Evolutionary conservation across 2,329 filamentous ascomycete genomes (phyloP).

Genomic region (Bipolaris oryzae): DNA sequence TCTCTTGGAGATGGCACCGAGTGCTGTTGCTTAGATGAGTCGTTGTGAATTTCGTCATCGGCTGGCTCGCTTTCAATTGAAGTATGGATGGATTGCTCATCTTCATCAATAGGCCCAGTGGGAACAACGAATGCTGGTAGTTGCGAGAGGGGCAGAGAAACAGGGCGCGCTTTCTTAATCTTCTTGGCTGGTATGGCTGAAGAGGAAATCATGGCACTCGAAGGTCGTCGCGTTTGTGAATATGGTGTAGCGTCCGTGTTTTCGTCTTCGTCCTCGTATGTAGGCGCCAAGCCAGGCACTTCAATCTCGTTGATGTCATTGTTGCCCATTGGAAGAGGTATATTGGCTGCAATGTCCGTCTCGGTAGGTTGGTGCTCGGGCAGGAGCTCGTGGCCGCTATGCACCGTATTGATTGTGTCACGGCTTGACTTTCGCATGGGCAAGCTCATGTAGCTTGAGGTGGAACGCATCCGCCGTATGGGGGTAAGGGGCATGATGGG

Average conservation of each 20-base stretch:
- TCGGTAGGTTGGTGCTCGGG: slow-evolving; percentile 54
- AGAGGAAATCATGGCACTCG: slow-evolving; percentile 40
- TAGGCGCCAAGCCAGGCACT: slow-evolving; percentile 71
- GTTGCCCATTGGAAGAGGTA: slow-evolving; percentile 71
- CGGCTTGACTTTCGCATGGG: slow-evolving; percentile 39
- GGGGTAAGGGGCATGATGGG: slow-evolving; percentile 37
- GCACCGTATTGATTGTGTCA: slow-evolving; percentile 33
- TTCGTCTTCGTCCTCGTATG: slow-evolving; percentile 62
- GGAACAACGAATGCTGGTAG: slow-evolving; percentile 28
- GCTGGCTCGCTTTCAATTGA: not conserved
- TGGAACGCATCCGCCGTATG: slow-evolving; percentile 29
- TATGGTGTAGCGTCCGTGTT: slow-evolving; percentile 35
- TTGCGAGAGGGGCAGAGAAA: slow-evolving; percentile 40
- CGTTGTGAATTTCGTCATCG: slow-evolving; percentile 14
- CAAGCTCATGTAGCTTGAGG: slow-evolving; percentile 40
- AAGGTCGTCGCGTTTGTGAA: slow-evolving; percentile 31
- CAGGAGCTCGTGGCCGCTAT: slow-evolving; percentile 31
- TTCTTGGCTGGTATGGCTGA: slow-evolving; percentile 27
- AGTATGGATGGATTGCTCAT: not conserved
- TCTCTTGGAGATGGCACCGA: not conserved
- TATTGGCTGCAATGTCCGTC: slow-evolving; percentile 59
- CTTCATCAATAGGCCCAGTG: slow-evolving; percentile 3
- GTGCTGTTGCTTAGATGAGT: slow-evolving; percentile 13
- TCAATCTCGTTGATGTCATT: slow-evolving; percentile 82
- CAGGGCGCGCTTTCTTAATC: slow-evolving; percentile 32